Evolutionary conservation across 345 rosid genomes (phyloP), one percentile per base, ranked within the genome.

Genomic region (Schrenkiella parvula): DNA sequence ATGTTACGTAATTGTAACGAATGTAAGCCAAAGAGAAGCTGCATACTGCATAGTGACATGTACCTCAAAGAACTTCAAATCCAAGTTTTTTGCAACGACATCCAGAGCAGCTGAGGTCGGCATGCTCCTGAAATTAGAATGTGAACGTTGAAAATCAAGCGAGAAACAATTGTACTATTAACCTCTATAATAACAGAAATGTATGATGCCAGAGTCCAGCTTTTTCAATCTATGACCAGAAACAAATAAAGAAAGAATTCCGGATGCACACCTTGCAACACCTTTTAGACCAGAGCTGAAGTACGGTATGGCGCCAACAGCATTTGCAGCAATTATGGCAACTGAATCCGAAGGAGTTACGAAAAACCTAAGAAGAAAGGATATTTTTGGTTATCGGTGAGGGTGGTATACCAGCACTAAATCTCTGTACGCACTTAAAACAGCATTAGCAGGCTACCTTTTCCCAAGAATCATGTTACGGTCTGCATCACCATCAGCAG

Each of bases 401-500:
- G 31, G 34, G 44, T 50, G 8, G 8, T 53, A 37, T 23, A 51
- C 18, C 5, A 5, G 8, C 25, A 37, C 12, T 26, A 66, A 31
- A 9, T 51, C 37, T 23, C 47, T 51, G 60, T 37, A 32, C 17
- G n/a, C 29, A 18, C 29, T 64, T 47, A 12, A 8, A 37, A 14
- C 15, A 66, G 37, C 5, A 54, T 23, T n/a, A 26, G 29, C 14
- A 39, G 1, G 50, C 59, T 82, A 92, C 93, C 92, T 93, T 84
- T 88, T 93, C 14, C 98, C 98, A 12, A 90, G 98, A 79, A 93
- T 52, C 98, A 93, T 90, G 77, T 93, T 93, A 63, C 93, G 93
- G 78, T 93, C 98, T 9, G 98, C 98, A 85, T 93, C 98, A 79
- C 97, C 97, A 78, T 90, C 93, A 82, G 97, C 85, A 78, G 97